Evolutionary conservation across 306 rosid genomes (phyloP).

Genomic region (Hippophae gyantsensis): DNA sequence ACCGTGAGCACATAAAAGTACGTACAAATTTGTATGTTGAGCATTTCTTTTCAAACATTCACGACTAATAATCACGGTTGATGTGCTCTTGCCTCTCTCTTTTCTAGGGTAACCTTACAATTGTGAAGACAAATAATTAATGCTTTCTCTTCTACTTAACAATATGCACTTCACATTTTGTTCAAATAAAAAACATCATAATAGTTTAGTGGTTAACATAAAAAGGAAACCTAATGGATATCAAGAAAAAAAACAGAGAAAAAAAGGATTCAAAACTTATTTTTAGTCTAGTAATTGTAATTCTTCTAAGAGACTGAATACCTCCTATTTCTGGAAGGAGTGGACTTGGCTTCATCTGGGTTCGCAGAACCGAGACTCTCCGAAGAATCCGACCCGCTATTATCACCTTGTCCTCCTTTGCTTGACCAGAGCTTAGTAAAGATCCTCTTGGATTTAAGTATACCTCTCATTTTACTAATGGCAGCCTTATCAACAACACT

Average conservation of each 20-base stretch:
- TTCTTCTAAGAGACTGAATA: conserved; percentile 76
- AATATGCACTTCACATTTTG: conserved; percentile 32
- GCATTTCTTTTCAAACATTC: too few species aligned
- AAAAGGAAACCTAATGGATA: too few species aligned
- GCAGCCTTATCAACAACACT: conserved; percentile 59
- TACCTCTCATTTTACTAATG: conserved; percentile 62
- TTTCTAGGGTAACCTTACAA: too few species aligned
- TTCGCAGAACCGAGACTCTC: conserved; percentile 71
- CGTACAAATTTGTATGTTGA: too few species aligned
- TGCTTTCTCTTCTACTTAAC: conserved; percentile 25
- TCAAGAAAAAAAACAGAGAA: not conserved
- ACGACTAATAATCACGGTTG: too few species aligned
- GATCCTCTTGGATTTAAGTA: conserved; percentile 74
- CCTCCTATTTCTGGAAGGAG: conserved; percentile 86
- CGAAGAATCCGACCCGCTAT: conserved; percentile 90
- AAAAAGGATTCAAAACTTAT: conserved; percentile 13
- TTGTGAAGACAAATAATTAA: conserved; percentile 1
- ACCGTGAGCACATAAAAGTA: too few species aligned
- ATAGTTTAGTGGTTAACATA: conserved; percentile 24
- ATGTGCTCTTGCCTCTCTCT: too few species aligned
- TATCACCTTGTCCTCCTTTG: conserved; percentile 75
- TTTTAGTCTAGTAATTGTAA: conserved; percentile 9
- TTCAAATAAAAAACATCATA: conserved; percentile 30
- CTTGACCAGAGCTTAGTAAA: conserved; percentile 71
- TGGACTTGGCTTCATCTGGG: conserved; percentile 83